Conservation (phyloP, 306 rosid species). For the Luffa acutangula region DNA sequence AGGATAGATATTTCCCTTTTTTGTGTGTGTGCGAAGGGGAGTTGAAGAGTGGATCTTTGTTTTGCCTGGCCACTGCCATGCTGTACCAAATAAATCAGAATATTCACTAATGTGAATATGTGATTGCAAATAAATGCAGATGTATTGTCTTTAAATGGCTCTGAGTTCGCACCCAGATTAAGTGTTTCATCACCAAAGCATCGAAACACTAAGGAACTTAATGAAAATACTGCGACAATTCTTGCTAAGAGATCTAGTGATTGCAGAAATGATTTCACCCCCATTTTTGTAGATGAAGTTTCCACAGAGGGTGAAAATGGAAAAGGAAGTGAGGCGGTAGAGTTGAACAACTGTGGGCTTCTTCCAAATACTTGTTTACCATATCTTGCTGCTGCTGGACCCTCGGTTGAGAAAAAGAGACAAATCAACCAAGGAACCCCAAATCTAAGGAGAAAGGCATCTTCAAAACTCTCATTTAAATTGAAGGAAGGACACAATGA, state of each 20-base stretch:
- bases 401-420: slow-evolving; percentile 40
- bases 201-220: slow-evolving; percentile 6
- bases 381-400: slow-evolving; percentile 35
- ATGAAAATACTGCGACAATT: slow-evolving; percentile 1
- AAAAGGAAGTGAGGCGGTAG: slow-evolving; percentile 22
- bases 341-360: slow-evolving; percentile 39
- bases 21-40: neutral
- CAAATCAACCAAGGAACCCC: slow-evolving; percentile 39
- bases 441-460: slow-evolving; percentile 35
- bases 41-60: neutral
- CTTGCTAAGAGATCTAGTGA: neutral
- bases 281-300: slow-evolving; percentile 24
- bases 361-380: slow-evolving; percentile 62
- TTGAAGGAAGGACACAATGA: slow-evolving; percentile 62
- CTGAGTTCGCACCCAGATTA: slow-evolving; percentile 32
- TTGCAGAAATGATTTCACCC: slow-evolving; percentile 9
- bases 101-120: neutral
- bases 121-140: slow-evolving; percentile 21
- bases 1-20: neutral
- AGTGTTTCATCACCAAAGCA: slow-evolving; percentile 38
- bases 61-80: neutral
- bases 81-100: neutral
- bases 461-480: slow-evolving; percentile 72
- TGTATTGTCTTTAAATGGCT: slow-evolving; percentile 25
- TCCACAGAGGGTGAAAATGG: slow-evolving; percentile 32